Base-by-base conservation (phyloP, 2,329 filamentous ascomycete species). In the Capronia americana region DNA sequence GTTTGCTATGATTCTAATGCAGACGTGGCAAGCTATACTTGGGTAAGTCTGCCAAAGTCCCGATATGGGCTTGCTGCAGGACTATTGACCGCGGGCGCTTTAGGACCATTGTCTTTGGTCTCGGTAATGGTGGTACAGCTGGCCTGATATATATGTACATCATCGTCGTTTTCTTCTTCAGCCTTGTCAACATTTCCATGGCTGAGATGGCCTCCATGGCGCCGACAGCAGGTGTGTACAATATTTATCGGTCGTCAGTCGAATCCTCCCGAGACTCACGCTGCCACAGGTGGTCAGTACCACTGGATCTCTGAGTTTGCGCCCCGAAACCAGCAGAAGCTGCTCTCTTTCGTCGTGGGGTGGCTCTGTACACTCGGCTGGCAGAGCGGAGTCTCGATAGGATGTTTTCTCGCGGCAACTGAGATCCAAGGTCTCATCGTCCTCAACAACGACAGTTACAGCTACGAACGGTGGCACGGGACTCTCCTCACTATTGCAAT, bases 91-190 rank as follows among this genome's bases (percentile, higher is more conserved):
- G 30, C 28, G 12, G 28, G 26, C 57, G 26, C 14, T 28, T n/a
- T 26, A 61, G 66, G 10, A 63, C 60, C 17, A 54, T 69, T 32
- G 53, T 41, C 51, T 71, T 72, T 44, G 63, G 66, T 30, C 64
- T 72, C 24, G 75, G 73, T 24, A 84, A 85, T 69, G 85, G 85
- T 10, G 85, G 84, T 12, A 80, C 82, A 1, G 83, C 80, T 3
- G 84, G 84, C 28, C 77, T 86, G 3, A 80, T 87, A 54, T 87
- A 83, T 77, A 79, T 83, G 2, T 85, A 82, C 61, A 66, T 86
- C 2, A 72, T 82, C 55, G 79, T 79, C 12, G 82, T 81, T 78
- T 69, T 79, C 24, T 83, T 83, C 1, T 78, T 80, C 34, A 70
- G 77, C 2, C 59, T 77, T 1, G 78, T 80, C 50, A 77, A 78